Base-by-base conservation (phyloP, 768 basidiomycete species). In the Rubroboletus satanas region DNA sequence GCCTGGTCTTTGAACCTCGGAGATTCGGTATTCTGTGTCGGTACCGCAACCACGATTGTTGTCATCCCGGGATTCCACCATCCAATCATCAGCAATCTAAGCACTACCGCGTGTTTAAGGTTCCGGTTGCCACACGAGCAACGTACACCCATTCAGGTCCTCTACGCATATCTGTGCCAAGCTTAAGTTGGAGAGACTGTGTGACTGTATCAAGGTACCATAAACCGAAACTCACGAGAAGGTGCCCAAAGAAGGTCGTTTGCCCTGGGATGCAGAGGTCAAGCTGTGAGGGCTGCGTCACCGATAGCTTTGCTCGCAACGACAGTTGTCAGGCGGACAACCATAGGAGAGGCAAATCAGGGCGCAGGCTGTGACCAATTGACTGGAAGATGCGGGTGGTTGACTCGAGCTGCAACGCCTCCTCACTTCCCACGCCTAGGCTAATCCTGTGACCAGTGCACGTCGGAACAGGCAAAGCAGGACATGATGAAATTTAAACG, bases 11-110 rank as follows among this genome's bases (percentile, higher is more conserved):
- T 26, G 44, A 35, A 29, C 32, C 36, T 39, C 54, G 26, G 26
- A 28, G 52, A 52, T 39, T 42, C 36, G 23, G 37, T 7, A 37
- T 32, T 46, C 29, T 32, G n/a, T 12, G 44, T 31, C 42, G 17
- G 48, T 41, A 50, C 59, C 44, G 54, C 49, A 45, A 38, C 18
- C 12, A 38, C n/a, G 23, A 38, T 12, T 18, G 36, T 49, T 49
- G n/a, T 7, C 3, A 49, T 37, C 46, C 18, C 21, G 38, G 15
- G 3, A 9, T 17, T 36, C 23, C 6, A 17, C n/a, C 10, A 2
- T 21, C 14, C 31, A 8, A 32, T 32, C 18, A 23, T 8, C 33
- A 18, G 28, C 4, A 14, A 49, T 28, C 11, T 28, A n/a, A 36
- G 35, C n/a, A 18, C 35, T 23, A 17, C 26, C n/a, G 7, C 17